Conservation (phyloP, 2,329 filamentous ascomycete genomes). For the Fusarium sp. region DNA sequence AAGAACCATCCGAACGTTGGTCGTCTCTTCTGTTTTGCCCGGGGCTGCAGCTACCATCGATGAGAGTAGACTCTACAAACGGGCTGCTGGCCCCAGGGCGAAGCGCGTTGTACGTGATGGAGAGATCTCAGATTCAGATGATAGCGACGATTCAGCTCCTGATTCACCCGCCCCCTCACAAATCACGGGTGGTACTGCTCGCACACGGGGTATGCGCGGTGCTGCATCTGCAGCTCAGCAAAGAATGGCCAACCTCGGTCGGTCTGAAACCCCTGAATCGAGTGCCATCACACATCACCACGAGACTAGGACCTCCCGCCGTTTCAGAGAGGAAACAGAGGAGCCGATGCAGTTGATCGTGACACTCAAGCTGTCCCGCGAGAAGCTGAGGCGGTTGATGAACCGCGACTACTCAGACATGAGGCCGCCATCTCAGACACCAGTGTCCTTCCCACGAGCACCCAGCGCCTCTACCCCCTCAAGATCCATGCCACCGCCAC, state of each 20-base stretch:
- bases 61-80: slow-evolving; percentile 87
- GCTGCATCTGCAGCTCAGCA: slow-evolving; percentile 88
- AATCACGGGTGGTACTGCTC: slow-evolving; percentile 77
- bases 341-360: slow-evolving; percentile 76
- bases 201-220: slow-evolving; percentile 88
- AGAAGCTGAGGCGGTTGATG: slow-evolving; percentile 74
- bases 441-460: slow-evolving; percentile 45
- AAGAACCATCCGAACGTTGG: slow-evolving; percentile 88
- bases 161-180: slow-evolving; percentile 86
- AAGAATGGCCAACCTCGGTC: slow-evolving; percentile 81
- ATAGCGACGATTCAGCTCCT: slow-evolving; percentile 86
- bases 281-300: slow-evolving; percentile 68
- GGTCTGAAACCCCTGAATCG: slow-evolving; percentile 90
- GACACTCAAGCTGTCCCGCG: slow-evolving; percentile 76
- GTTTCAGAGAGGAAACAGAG: slow-evolving; percentile 80
- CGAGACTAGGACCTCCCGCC: slow-evolving; percentile 75
- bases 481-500: slow-evolving; percentile 50
- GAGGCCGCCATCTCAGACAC: slow-evolving; percentile 48
- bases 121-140: slow-evolving; percentile 86
- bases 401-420: slow-evolving; percentile 61
- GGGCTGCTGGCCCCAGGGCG: slow-evolving; percentile 68
- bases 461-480: slow-evolving; percentile 45
- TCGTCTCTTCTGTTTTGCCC: slow-evolving; percentile 92
- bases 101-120: slow-evolving; percentile 68
- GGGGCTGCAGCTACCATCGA: slow-evolving; percentile 83